Evolutionary conservation across 2,329 filamentous ascomycete species (phyloP), one percentile per base, ranked within the genome.

Genomic region (Calonectria pseudoreteaudii): DNA sequence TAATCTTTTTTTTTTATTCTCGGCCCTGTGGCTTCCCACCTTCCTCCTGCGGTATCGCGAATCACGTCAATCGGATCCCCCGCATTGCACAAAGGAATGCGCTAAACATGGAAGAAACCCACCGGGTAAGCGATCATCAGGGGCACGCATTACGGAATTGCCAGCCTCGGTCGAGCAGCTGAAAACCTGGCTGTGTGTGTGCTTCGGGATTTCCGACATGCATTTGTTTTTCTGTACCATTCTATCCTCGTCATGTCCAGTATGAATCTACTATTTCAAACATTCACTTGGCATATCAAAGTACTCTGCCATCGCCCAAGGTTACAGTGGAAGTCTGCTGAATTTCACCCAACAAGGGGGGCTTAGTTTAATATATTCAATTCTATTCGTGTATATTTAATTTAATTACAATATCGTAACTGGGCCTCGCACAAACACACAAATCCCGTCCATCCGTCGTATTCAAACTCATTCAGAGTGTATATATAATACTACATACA

Each of bases 41-140:
- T 62, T 41, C 56, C 56, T 41, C 38, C n/a, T 62, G 18, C 18
- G 23, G 56, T 36, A 26, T 62, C 20, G 56, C 34, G 5, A 62
- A 30, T 62, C 34, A 23, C 56, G 56, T 62, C 34, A 28, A 62
- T 62, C 56, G n/a, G 56, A 62, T 62, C 56, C 56, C 56, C 56
- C 56, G 11, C 56, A 62, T 16, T 38, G 3, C 10, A 20, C 56
- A 16, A 41, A 62, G 36, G 36, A 62, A 13, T 18, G 16, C 56
- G n/a, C 56, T 62, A 62, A 62, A 28, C 56, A 62, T 13, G 56
- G 56, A n/a, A 30, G 14, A 6, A 62, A 41, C 26, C 23, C 56
- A 5, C 38, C 36, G n/a, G 23, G n/a, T 47, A 23, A 23, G 20
- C 44, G 44, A 20, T 14, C 14, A 23, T 13, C 23, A 62, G 56